Evolutionary conservation across 2,329 filamentous ascomycete species (phyloP).

Genomic region (Coleophoma crateriformis): DNA sequence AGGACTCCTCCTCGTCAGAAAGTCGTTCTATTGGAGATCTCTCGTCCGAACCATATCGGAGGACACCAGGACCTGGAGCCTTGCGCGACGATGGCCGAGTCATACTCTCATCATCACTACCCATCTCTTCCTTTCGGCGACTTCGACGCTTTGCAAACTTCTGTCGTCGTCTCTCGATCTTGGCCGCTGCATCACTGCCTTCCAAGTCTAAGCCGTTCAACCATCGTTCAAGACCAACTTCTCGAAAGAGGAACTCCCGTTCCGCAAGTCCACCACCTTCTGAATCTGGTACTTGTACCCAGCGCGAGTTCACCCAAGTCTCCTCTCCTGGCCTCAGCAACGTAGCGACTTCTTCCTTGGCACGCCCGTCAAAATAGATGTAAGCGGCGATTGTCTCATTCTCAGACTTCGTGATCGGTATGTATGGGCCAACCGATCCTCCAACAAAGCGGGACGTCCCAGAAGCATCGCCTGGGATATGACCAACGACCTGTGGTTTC

Average conservation of each 20-base stretch:
- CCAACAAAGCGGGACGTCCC: slow-evolving; percentile 45
- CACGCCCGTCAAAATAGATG: slow-evolving; percentile 95
- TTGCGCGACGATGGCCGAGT: slow-evolving; percentile 26
- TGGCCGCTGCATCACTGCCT: slow-evolving; percentile 83
- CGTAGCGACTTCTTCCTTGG: slow-evolving; percentile 95
- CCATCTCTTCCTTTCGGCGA: slow-evolving; percentile 49
- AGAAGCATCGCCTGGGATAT: slow-evolving; percentile 48
- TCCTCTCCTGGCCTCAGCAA: slow-evolving; percentile 88
- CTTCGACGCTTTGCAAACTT: slow-evolving; percentile 68
- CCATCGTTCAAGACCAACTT: slow-evolving; percentile 94
- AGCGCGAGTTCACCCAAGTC: slow-evolving; percentile 97
- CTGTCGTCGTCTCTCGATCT: slow-evolving; percentile 80
- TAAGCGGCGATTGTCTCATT: slow-evolving; percentile 98
- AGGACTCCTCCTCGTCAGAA: slow-evolving; percentile 64
- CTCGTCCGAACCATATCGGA: slow-evolving; percentile 77
- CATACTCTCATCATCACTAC: slow-evolving; percentile 39
- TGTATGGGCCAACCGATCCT: slow-evolving; percentile 73
- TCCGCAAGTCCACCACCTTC: slow-evolving; percentile 94
- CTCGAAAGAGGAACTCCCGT: slow-evolving; percentile 93
- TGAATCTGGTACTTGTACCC: slow-evolving; percentile 88
- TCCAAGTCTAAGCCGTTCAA: slow-evolving; percentile 94
- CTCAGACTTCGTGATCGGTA: slow-evolving; percentile 83
- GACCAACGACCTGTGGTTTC: slow-evolving; percentile 74
- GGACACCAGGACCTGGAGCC: slow-evolving; percentile 42
- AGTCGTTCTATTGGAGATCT: slow-evolving; percentile 68